phyloP scores from a whole-genome alignment of 345 rosid genomes.

The Euphorbia peplus region DNA sequence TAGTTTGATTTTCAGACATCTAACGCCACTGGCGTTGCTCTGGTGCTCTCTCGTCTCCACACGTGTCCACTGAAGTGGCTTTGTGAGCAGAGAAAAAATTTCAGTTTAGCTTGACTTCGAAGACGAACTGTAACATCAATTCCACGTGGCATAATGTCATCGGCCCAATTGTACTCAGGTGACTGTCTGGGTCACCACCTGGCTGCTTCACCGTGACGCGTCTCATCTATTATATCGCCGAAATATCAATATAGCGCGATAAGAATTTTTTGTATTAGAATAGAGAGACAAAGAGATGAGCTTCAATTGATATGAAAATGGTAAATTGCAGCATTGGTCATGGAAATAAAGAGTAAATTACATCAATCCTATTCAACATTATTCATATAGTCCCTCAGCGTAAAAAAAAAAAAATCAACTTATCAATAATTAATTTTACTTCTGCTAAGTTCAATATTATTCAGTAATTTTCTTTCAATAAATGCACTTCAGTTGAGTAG shows the following conservation, averaged over 20 bases:
- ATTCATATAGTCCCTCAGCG: too few relatives aligned
- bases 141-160: not conserved
- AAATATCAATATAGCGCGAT: constrained; percentile 1
- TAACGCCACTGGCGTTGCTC: too few relatives aligned
- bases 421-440: too few relatives aligned
- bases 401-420: too few relatives aligned
- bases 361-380: too few relatives aligned
- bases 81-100: not conserved
- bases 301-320: too few relatives aligned
- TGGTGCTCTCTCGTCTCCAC: not conserved
- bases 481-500: too few relatives aligned
- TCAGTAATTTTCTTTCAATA: too few relatives aligned
- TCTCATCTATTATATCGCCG: constrained; percentile 1
- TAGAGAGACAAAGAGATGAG: constrained; percentile 8
- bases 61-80: constrained; percentile 6
- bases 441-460: too few relatives aligned
- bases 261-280: constrained; percentile 12
- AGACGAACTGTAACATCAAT: not conserved
- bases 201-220: constrained; percentile 14
- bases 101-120: not conserved
- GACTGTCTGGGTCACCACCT: constrained; percentile 10
- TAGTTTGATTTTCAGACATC: constrained; percentile 10
- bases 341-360: too few relatives aligned
- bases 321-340: too few relatives aligned
- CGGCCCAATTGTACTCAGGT: constrained; percentile 12